phyloP scores from a whole-genome alignment of 2,329 filamentous ascomycete genomes.

The Periconia digitata region DNA sequence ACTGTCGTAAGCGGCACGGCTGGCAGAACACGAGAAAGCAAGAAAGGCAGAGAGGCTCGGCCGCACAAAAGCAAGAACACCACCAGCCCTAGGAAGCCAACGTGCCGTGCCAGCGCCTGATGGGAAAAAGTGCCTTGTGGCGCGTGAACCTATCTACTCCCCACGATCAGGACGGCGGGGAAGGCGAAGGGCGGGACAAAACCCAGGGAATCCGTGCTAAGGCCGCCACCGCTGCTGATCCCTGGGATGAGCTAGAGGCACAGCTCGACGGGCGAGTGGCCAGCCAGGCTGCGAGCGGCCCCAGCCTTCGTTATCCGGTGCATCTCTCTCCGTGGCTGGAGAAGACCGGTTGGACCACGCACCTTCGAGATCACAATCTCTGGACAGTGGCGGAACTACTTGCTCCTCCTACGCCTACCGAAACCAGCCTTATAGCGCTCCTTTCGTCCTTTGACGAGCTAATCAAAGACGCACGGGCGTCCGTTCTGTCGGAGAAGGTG shows the following conservation, averaged over 20 bases:
- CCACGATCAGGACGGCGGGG: neutral
- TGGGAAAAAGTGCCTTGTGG: neutral
- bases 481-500: neutral
- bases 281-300: neutral
- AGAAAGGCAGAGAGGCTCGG: neutral
- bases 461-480: neutral
- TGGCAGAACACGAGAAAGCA: neutral
- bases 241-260: neutral
- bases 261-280: too few relatives aligned
- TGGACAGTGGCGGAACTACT: too few relatives aligned
- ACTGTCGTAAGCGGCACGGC: neutral
- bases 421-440: too few relatives aligned
- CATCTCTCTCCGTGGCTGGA: neutral
- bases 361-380: neutral
- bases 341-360: neutral
- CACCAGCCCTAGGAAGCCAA: neutral
- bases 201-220: neutral
- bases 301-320: neutral
- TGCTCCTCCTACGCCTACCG: too few relatives aligned
- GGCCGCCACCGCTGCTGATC: neutral
- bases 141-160: neutral
- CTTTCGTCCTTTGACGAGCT: neutral
- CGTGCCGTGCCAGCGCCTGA: slow-evolving; percentile 1
- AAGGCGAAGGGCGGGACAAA: neutral
- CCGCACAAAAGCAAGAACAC: neutral